Evolutionary conservation across 176 grass and related monocot genomes (phyloP).

Genomic region (Phoenix roebelenii): DNA sequence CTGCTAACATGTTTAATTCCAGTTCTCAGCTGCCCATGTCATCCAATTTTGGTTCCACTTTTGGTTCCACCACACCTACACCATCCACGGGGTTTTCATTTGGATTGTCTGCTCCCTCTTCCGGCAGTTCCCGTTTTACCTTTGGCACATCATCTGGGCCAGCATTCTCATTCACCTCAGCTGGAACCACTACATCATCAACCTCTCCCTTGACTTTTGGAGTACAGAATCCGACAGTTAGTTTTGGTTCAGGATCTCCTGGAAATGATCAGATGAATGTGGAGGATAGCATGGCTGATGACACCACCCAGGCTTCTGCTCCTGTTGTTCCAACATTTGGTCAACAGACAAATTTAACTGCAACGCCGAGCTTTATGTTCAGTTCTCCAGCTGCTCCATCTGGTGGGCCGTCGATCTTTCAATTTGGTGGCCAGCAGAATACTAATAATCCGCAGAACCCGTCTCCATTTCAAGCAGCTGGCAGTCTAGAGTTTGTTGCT

Average conservation of each 20-base stretch:
- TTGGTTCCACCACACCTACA: background rate
- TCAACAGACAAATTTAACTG: background rate
- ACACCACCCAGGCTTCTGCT: slow-evolving; percentile 6
- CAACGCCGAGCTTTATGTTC: slow-evolving; percentile 7
- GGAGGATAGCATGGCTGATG: slow-evolving; percentile 24
- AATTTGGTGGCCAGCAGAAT: slow-evolving; percentile 12
- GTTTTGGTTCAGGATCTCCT: slow-evolving; percentile 10
- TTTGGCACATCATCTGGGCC: slow-evolving; percentile 5
- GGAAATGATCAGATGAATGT: slow-evolving; percentile 26
- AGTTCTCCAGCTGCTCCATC: slow-evolving; percentile 7
- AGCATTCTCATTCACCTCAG: slow-evolving; percentile 6
- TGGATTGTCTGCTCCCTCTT: background rate
- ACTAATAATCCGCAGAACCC: background rate
- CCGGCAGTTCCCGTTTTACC: slow-evolving; percentile 6
- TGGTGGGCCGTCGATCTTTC: background rate
- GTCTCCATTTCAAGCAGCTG: slow-evolving; percentile 9
- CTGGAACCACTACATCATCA: background rate
- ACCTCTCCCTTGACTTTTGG: background rate
- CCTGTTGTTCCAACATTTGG: background rate
- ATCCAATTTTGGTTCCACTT: slow-evolving; percentile 3
- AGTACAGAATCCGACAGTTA: background rate
- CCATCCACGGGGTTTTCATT: slow-evolving; percentile 2
- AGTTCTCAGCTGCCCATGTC: background rate
- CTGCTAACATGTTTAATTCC: background rate
- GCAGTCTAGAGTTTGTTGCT: slow-evolving; percentile 2